Conservation (phyloP, 2,329 filamentous ascomycete genomes). For the Talaromyces sp. region DNA sequence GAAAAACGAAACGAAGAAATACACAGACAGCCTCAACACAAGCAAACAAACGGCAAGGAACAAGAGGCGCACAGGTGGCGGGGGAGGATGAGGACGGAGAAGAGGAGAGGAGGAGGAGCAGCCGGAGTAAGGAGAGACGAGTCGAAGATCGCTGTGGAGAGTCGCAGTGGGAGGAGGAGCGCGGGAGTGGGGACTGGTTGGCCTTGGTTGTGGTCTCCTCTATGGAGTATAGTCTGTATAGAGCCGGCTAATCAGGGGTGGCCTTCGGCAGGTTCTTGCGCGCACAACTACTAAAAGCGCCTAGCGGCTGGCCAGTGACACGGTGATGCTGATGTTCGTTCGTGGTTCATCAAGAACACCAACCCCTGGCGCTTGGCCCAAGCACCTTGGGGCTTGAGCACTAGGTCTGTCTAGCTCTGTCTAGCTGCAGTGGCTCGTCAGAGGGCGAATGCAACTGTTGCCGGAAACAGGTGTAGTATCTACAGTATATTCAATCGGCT, state of each 20-base stretch:
- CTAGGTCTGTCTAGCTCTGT: background rate
- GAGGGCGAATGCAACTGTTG: background rate
- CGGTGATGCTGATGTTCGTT: background rate
- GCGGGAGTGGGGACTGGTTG: background rate
- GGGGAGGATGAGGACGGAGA: background rate
- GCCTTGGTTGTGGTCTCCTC: too few species aligned
- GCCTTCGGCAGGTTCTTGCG: background rate
- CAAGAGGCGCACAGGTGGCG: background rate
- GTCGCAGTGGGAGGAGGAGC: background rate
- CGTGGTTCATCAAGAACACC: background rate
- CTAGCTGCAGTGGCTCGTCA: background rate
- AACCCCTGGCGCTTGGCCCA: background rate
- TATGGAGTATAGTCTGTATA: too few species aligned
- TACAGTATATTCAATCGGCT: background rate
- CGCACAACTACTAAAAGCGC: background rate
- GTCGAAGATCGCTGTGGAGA: background rate
- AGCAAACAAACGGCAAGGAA: background rate
- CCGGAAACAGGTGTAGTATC: background rate
- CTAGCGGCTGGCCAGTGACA: background rate
- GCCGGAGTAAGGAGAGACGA: background rate
- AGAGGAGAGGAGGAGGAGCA: background rate
- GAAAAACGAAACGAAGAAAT: background rate
- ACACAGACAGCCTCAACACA: background rate
- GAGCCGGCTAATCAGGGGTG: background rate
- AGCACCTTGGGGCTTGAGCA: background rate